Evolutionary conservation across 78 protist genomes (phyloP).

Genomic region (Creolimax fragrantissima): DNA sequence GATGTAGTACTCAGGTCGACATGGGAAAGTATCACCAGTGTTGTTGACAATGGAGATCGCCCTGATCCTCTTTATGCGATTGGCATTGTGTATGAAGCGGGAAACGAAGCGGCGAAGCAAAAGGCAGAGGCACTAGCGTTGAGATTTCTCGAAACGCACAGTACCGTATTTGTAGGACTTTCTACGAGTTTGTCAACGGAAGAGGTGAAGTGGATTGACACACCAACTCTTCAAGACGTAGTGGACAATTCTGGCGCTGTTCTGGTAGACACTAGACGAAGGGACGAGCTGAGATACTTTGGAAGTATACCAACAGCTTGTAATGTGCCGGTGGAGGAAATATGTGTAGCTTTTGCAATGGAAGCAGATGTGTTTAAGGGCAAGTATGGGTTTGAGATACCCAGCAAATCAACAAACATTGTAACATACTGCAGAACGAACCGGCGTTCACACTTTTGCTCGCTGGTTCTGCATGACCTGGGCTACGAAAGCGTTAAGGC

Average conservation of each 20-base stretch:
- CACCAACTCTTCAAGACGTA: not conserved
- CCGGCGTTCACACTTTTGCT: not conserved
- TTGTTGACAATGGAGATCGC: not conserved
- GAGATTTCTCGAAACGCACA: not conserved
- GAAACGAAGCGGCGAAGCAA: not conserved
- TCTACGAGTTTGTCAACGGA: not conserved
- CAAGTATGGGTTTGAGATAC: not conserved
- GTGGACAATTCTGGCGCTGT: not conserved
- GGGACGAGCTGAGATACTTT: not conserved
- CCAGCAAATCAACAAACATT: not conserved
- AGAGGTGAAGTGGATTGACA: not conserved
- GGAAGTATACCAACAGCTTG: not conserved
- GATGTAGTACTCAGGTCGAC: not conserved
- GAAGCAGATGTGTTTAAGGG: not conserved
- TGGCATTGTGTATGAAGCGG: not conserved
- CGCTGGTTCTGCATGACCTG: not conserved
- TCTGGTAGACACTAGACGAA: not conserved
- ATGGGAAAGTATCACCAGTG: not conserved
- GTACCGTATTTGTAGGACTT: not conserved
- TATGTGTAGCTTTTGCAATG: not conserved
- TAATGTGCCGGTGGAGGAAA: not conserved
- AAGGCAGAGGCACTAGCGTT: not conserved
- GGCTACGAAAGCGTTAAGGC: not conserved
- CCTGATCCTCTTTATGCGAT: not conserved
- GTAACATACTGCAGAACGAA: not conserved